Evolutionary conservation across 2,329 filamentous ascomycete genomes (phyloP).

Genomic region (Sordariomycetes sp.): DNA sequence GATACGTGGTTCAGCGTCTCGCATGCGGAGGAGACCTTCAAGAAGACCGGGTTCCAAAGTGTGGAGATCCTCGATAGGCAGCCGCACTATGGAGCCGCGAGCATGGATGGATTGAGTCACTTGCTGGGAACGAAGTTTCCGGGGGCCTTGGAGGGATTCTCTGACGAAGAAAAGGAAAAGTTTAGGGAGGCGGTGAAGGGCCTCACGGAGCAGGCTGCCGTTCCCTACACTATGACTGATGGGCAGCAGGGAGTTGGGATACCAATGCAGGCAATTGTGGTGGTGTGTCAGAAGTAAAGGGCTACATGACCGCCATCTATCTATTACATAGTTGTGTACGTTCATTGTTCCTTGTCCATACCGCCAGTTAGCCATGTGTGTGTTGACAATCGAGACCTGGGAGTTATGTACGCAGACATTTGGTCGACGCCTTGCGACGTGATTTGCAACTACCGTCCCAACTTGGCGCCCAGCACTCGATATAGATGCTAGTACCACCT

Average conservation of each 20-base stretch:
- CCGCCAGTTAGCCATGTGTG: too few relatives aligned
- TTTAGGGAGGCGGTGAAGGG: not conserved
- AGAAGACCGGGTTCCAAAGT: slow-evolving; percentile 4
- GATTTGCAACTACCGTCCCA: too few relatives aligned
- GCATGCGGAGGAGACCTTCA: slow-evolving; percentile 1
- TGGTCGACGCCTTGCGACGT: too few relatives aligned
- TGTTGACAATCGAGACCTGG: too few relatives aligned
- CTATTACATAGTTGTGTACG: too few relatives aligned
- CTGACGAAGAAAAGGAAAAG: slow-evolving; percentile 4
- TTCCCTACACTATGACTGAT: not conserved
- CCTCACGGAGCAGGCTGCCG: not conserved
- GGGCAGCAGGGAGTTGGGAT: not conserved
- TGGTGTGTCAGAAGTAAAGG: slow-evolving; percentile 5
- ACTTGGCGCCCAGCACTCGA: too few relatives aligned
- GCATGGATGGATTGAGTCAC: not conserved
- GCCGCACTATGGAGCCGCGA: slow-evolving; percentile 5
- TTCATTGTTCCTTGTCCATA: too few relatives aligned
- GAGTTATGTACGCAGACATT: too few relatives aligned
- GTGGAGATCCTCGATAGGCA: not conserved
- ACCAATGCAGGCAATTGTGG: slow-evolving; percentile 7
- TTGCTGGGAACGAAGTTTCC: slow-evolving; percentile 2
- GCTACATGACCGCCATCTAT: too few relatives aligned
- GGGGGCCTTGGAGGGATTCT: slow-evolving; percentile 1
- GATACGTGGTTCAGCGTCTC: slow-evolving; percentile 5
- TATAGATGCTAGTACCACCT: too few relatives aligned